A percentile compares a stretch with the other conserved stretches of the same genome.
phyloP scores from a whole-genome alignment of 148 eudicot species.

The Dysphania ambrosioides region DNA sequence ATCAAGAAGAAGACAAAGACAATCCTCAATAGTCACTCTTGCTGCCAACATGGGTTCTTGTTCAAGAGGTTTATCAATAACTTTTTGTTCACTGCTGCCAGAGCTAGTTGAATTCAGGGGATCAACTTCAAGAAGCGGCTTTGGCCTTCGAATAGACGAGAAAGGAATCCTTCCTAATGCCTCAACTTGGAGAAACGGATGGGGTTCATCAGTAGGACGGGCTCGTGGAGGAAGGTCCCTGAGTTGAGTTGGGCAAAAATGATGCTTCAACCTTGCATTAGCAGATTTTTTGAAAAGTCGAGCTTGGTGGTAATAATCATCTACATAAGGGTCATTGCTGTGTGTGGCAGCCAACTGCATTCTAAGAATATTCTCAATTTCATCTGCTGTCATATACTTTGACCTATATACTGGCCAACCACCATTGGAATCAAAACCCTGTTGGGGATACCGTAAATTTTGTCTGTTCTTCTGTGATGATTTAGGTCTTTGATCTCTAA shows the following conservation, averaged over 20 bases:
- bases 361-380: slow-evolving; percentile 65
- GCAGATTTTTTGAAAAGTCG: slow-evolving; percentile 49
- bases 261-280: slow-evolving; percentile 59
- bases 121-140: slow-evolving; percentile 87
- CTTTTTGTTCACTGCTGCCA: slow-evolving; percentile 43
- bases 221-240: slow-evolving; percentile 65
- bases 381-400: slow-evolving; percentile 66
- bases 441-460: slow-evolving; percentile 44
- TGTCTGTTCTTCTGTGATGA: slow-evolving; percentile 36
- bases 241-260: slow-evolving; percentile 71
- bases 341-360: slow-evolving; percentile 72
- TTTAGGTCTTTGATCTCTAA: slow-evolving; percentile 50
- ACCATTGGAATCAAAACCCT: slow-evolving; percentile 45
- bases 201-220: slow-evolving; percentile 70
- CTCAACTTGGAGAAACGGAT: slow-evolving; percentile 82
- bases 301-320: slow-evolving; percentile 80
- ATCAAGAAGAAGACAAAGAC: slow-evolving; percentile 75
- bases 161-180: slow-evolving; percentile 84
- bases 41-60: slow-evolving; percentile 96
- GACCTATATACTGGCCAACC: slow-evolving; percentile 46
- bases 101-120: slow-evolving; percentile 43
- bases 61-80: slow-evolving; percentile 61
- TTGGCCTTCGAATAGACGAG: slow-evolving; percentile 85
- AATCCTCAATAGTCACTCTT: slow-evolving; percentile 83
- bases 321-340: slow-evolving; percentile 68